phyloP scores from a whole-genome alignment of 371 early-diverging fungal genomes.

The Syncephalis plumigaleata region DNA sequence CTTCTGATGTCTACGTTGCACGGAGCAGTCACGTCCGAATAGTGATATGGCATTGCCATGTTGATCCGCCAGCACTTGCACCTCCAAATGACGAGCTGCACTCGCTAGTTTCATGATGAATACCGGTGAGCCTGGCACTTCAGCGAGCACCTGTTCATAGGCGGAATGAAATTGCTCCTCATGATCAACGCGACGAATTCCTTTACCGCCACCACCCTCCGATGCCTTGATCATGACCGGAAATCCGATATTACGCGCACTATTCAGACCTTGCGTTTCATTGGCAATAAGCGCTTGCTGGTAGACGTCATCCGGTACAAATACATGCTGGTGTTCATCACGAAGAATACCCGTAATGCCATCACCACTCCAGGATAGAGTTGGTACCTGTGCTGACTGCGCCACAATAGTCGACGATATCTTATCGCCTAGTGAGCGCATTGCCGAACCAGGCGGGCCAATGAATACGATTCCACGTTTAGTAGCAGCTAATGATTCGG shows the following conservation, averaged over 20 bases:
- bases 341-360: constrained; percentile 52
- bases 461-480: constrained; percentile 82
- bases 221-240: constrained; percentile 99
- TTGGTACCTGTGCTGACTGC: constrained; percentile 89
- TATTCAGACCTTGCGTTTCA: constrained; percentile 55
- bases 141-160: constrained; percentile 76
- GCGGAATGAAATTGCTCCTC: constrained; percentile 49
- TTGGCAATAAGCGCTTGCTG: constrained; percentile 57
- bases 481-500: constrained; percentile 70
- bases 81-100: constrained; percentile 93
- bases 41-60: constrained; percentile 95
- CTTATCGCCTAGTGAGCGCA: constrained; percentile 97
- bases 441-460: constrained; percentile 96
- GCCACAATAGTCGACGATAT: constrained; percentile 97
- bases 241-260: constrained; percentile 80
- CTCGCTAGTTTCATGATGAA: constrained; percentile 94
- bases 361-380: constrained; percentile 89
- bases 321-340: constrained; percentile 50
- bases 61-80: constrained; percentile 92
- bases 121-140: constrained; percentile 92
- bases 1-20: constrained; percentile 96
- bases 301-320: constrained; percentile 68
- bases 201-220: constrained; percentile 99
- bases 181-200: constrained; percentile 83
- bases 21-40: constrained; percentile 97